Evolutionary conservation across 805 yeast species (phyloP).

Genomic region (Starmerella davenportii): DNA sequence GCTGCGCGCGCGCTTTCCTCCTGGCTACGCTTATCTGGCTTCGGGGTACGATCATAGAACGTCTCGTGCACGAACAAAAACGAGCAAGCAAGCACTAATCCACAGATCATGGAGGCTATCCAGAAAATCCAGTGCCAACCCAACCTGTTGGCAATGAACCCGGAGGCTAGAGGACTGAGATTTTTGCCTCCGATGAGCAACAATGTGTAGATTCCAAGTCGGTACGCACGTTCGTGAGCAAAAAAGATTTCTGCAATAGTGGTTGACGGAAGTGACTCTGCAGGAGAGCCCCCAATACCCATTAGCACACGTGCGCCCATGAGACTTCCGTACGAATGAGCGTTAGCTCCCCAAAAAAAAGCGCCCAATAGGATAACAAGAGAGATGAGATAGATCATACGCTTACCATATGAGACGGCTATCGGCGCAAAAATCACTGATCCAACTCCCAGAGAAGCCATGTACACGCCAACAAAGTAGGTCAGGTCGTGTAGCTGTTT

Average conservation of each 20-base stretch:
- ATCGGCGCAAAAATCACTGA: slow-evolving; percentile 40
- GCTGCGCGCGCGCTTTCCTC: slow-evolving; percentile 34
- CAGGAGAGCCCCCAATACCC: slow-evolving; percentile 45
- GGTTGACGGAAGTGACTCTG: slow-evolving; percentile 42
- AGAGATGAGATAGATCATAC: slow-evolving; percentile 36
- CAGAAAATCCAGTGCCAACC: slow-evolving; percentile 47
- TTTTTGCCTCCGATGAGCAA: slow-evolving; percentile 45
- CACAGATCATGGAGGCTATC: slow-evolving; percentile 37
- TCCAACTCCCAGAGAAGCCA: slow-evolving; percentile 43
- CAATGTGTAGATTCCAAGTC: slow-evolving; percentile 40
- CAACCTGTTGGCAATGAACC: slow-evolving; percentile 31
- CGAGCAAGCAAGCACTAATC: slow-evolving; percentile 28
- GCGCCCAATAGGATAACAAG: slow-evolving; percentile 34
- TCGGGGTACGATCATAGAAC: slow-evolving; percentile 41
- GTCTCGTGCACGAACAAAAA: slow-evolving; percentile 46
- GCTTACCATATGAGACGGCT: slow-evolving; percentile 39
- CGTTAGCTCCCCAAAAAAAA: slow-evolving; percentile 36
- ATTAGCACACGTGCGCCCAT: slow-evolving; percentile 40
- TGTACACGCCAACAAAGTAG: slow-evolving; percentile 39
- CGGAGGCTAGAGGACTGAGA: slow-evolving; percentile 38
- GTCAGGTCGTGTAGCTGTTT: slow-evolving; percentile 29
- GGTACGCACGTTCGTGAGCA: slow-evolving; percentile 43
- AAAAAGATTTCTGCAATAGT: slow-evolving; percentile 45
- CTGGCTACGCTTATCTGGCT: slow-evolving; percentile 30
- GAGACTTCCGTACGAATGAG: slow-evolving; percentile 32